Evolutionary conservation across 1,284 basidiomycete genomes (phyloP).

Genomic region (Mycosarcoma maydis): DNA sequence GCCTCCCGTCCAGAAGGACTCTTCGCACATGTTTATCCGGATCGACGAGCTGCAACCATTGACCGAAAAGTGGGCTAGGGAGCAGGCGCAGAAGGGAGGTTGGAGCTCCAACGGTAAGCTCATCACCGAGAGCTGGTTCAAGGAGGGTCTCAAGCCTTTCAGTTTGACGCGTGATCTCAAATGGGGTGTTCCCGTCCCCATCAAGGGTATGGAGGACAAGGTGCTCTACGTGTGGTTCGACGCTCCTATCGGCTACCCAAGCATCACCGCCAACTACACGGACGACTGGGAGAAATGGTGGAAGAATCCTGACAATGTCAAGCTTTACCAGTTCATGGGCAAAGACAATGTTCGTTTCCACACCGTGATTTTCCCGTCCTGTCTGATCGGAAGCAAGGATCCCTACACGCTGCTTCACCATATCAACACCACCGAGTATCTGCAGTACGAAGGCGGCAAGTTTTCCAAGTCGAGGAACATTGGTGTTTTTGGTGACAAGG

Average conservation of each 20-base stretch:
- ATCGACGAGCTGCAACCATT: conserved; percentile 84
- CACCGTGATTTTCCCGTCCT: conserved; percentile 92
- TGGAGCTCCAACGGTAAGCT: conserved; percentile 95
- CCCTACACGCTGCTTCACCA: conserved; percentile 95
- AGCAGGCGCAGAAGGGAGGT: conserved; percentile 80
- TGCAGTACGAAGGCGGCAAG: conserved; percentile 98
- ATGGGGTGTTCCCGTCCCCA: conserved; percentile 95
- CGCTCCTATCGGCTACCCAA: conserved; percentile 95
- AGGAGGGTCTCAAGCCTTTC: conserved; percentile 84
- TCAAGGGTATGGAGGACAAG: conserved; percentile 85
- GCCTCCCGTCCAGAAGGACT: conserved; percentile 73
- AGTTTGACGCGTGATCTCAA: conserved; percentile 92
- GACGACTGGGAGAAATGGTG: conserved; percentile 97
- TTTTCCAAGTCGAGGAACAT: conserved; percentile 98
- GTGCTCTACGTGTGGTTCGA: conserved; percentile 97
- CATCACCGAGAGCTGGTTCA: conserved; percentile 89
- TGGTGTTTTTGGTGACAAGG: conserved; percentile 95
- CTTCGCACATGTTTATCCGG: conserved; percentile 93
- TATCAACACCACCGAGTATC: conserved; percentile 94
- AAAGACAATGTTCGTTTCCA: conserved; percentile 89
- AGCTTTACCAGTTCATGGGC: conserved; percentile 96
- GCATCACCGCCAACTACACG: conserved; percentile 96
- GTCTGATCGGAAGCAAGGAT: conserved; percentile 87
- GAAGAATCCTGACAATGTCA: conserved; percentile 90
- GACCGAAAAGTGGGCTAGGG: conserved; percentile 88